Conservation (phyloP, 768 basidiomycete genomes). For the Boletales sp. region DNA sequence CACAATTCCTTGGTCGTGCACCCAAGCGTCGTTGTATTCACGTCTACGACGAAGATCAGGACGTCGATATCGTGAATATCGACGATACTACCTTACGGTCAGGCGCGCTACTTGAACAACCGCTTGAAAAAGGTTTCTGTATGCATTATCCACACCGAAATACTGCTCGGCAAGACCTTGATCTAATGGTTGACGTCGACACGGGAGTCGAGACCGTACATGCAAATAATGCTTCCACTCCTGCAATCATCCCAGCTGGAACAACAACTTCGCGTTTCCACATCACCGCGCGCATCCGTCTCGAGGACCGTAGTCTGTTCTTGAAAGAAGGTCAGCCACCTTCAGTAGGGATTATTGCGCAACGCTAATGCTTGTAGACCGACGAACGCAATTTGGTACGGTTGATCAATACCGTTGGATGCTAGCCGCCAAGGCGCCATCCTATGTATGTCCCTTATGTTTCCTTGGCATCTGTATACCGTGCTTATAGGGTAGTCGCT, state of each 20-base stretch:
- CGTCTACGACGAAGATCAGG: conserved; percentile 30
- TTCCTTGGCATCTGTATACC: not conserved
- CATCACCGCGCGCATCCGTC: conserved; percentile 39
- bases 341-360: not conserved
- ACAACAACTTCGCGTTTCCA: conserved; percentile 41
- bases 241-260: conserved; percentile 9
- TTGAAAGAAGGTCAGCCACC: conserved; percentile 35
- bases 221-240: not conserved
- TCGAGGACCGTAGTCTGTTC: conserved; percentile 44
- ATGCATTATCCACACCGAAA: conserved; percentile 42
- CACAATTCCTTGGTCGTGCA: conserved; percentile 46
- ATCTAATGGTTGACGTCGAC: conserved; percentile 21
- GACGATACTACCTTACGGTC: conserved; percentile 4
- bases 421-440: conserved; percentile 41
- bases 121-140: conserved; percentile 25
- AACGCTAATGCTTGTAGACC: conserved; percentile 28
- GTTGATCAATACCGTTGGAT: conserved; percentile 47
- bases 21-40: conserved; percentile 41
- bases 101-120: not conserved
- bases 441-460: conserved; percentile 38
- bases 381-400: conserved; percentile 22
- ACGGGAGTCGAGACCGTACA: not conserved
- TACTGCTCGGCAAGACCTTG: conserved; percentile 36
- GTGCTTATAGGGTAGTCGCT: conserved; percentile 20
- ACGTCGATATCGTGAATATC: conserved; percentile 31